A percentile compares a stretch with the other conserved stretches of the same genome.
phyloP scores from a whole-genome alignment of 2,329 filamentous ascomycete species.

The Penicillium nordicum region DNA sequence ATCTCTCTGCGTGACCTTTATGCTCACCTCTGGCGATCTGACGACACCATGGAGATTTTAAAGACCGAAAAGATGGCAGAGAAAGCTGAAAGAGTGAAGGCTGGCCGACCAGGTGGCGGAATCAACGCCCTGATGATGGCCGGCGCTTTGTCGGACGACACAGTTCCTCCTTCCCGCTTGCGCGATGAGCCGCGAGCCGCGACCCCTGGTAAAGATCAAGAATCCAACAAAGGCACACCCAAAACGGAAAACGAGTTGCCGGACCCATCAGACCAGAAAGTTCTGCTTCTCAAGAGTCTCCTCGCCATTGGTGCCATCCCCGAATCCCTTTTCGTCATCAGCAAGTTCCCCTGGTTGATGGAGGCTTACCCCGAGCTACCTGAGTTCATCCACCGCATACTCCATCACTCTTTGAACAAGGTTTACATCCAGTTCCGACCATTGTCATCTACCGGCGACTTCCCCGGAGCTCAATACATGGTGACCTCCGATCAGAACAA shows the following conservation, averaged over 20 bases:
- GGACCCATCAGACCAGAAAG: slow-evolving; percentile 83
- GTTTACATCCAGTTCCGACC: slow-evolving; percentile 60
- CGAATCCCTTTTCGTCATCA: slow-evolving; percentile 87
- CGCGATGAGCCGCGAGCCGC: slow-evolving; percentile 55
- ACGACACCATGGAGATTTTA: slow-evolving; percentile 75
- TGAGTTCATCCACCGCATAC: slow-evolving; percentile 76
- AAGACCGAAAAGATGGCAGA: slow-evolving; percentile 69
- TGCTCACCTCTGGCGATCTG: slow-evolving; percentile 81
- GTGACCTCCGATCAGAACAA: slow-evolving; percentile 62
- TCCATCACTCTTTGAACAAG: slow-evolving; percentile 76
- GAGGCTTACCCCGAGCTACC: slow-evolving; percentile 80
- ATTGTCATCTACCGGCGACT: slow-evolving; percentile 37
- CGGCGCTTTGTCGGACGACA: slow-evolving; percentile 82
- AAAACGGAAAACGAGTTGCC: slow-evolving; percentile 53
- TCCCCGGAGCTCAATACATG: slow-evolving; percentile 51
- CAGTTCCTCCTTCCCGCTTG: slow-evolving; percentile 47
- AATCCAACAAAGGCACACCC: slow-evolving; percentile 42
- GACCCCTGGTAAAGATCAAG: slow-evolving; percentile 54
- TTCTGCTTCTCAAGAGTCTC: slow-evolving; percentile 75
- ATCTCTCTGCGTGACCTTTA: slow-evolving; percentile 89
- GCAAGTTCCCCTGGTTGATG: slow-evolving; percentile 87
- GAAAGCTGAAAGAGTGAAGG: slow-evolving; percentile 72
- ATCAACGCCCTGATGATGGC: slow-evolving; percentile 85
- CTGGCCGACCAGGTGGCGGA: slow-evolving; percentile 65
- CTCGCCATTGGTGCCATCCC: slow-evolving; percentile 89